Evolutionary conservation across 2,329 filamentous ascomycete species (phyloP).

Genomic region (Zymoseptoria brevis): DNA sequence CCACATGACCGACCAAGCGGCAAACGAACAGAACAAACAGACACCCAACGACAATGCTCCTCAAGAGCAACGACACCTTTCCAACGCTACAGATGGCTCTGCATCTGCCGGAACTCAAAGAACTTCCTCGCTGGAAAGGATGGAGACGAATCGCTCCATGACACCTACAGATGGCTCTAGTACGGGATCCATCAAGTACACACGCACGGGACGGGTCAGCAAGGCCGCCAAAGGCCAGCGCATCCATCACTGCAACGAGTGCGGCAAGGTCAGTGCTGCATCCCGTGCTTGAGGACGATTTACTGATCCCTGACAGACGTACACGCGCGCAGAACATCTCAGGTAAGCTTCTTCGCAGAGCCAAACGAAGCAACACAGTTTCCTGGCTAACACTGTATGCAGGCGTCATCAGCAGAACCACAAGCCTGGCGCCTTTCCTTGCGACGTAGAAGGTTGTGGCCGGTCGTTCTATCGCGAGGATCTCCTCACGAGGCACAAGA

Average conservation of each 20-base stretch:
- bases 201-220: slow-evolving; percentile 40
- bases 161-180: slow-evolving; percentile 13
- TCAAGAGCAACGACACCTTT: background rate
- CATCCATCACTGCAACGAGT: slow-evolving; percentile 38
- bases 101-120: background rate
- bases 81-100: background rate
- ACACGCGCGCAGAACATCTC: slow-evolving; percentile 42
- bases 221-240: slow-evolving; percentile 42
- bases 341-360: slow-evolving; percentile 25
- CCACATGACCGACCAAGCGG: background rate
- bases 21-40: background rate
- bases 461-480: slow-evolving; percentile 39
- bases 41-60: background rate
- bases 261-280: slow-evolving; percentile 35
- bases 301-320: slow-evolving; percentile 28
- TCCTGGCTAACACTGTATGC: background rate
- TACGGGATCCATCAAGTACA: slow-evolving; percentile 31
- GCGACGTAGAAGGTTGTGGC: slow-evolving; percentile 35
- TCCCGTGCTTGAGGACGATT: background rate
- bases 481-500: slow-evolving; percentile 38
- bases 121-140: background rate
- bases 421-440: slow-evolving; percentile 34
- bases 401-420: slow-evolving; percentile 44
- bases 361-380: background rate
- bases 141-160: slow-evolving; percentile 7